phyloP scores from a whole-genome alignment of 78 protist genomes.

The Dictyostelium citrinum region DNA sequence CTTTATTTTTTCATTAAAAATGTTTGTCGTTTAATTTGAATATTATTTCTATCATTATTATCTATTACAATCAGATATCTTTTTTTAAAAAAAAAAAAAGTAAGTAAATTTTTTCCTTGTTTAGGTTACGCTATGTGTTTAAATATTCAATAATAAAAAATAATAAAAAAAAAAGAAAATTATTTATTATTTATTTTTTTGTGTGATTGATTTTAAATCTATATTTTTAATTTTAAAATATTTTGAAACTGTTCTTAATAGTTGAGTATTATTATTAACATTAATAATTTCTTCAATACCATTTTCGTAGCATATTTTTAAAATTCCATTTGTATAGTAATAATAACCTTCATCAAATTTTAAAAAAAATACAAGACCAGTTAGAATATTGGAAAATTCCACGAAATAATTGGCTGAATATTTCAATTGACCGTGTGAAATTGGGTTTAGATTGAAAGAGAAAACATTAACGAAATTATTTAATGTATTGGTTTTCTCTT shows the following conservation, averaged over 20 bases:
- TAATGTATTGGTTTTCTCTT: not conserved
- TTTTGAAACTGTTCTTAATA: not conserved
- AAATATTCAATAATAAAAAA: no score
- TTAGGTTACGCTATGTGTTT: no score
- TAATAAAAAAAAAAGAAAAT: no score
- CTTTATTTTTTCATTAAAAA: no score
- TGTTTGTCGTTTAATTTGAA: no score
- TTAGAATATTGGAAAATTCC: not conserved
- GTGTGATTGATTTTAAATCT: not conserved
- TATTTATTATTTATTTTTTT: not conserved
- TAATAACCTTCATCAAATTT: not conserved
- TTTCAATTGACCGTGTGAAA: not conserved
- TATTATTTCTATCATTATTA: no score
- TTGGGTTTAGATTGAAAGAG: not conserved
- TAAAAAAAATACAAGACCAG: not conserved
- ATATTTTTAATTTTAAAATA: not conserved
- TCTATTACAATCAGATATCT: no score
- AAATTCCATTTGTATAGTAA: not conserved
- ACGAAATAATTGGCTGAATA: not conserved
- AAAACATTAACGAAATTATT: not conserved
- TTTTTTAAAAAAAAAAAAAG: no score
- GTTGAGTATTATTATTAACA: not conserved
- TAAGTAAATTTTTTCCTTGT: no score
- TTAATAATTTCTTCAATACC: not conserved
- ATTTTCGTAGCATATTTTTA: not conserved